A percentile compares a stretch with the other conserved stretches of the same genome.
Evolutionary conservation across 345 rosid genomes (phyloP).

Genomic region (Eucalyptus caleyi): DNA sequence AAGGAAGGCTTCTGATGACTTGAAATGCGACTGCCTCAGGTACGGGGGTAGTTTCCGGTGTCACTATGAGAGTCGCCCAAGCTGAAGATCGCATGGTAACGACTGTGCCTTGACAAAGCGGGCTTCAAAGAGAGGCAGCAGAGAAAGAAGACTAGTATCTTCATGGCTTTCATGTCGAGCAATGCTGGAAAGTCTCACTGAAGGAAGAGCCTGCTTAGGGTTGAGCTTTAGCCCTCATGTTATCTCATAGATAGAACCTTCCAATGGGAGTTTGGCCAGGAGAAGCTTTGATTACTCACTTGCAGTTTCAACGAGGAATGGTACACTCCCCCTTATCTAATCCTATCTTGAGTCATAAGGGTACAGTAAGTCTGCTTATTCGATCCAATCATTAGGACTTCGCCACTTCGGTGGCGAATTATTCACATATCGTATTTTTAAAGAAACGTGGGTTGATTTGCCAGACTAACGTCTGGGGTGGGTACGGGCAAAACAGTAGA

Average conservation of each 20-base stretch:
- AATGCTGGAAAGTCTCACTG: neutral
- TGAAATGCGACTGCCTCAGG: neutral
- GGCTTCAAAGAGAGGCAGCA: neutral
- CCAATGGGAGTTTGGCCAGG: neutral
- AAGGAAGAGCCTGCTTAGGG: neutral
- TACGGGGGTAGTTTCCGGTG: neutral
- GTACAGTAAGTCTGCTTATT: neutral
- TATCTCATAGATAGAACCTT: neutral
- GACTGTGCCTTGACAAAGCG: neutral
- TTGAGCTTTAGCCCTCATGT: neutral
- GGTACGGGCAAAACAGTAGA: neutral
- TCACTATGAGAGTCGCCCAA: neutral
- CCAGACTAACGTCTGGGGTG: neutral
- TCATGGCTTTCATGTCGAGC: neutral
- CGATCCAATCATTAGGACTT: neutral
- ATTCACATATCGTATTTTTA: neutral
- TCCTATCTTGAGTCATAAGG: neutral
- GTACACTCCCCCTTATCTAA: neutral
- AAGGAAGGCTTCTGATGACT: conserved; percentile 19
- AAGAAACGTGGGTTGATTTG: neutral
- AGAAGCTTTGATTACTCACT: neutral
- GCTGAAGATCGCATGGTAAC: neutral
- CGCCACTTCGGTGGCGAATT: neutral
- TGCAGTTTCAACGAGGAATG: neutral
- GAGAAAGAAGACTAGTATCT: neutral